Conservation (phyloP, 2,329 filamentous ascomycete species). For the Akanthomyces lecanii region DNA sequence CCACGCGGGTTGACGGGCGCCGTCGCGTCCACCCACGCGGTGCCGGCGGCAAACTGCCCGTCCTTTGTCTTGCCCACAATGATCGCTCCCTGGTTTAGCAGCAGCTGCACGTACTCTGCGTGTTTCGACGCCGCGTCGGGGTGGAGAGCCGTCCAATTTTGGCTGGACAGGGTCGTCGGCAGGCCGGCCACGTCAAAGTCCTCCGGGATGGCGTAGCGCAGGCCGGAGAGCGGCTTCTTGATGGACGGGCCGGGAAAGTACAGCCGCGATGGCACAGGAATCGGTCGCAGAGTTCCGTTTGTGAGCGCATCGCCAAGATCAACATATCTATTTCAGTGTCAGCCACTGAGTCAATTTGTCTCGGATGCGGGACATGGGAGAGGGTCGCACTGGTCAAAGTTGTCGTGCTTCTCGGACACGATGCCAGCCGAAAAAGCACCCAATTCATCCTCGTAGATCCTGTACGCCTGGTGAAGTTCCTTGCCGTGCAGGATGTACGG, state of each 20-base stretch:
- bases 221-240: conserved; percentile 33
- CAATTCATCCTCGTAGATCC: conserved; percentile 35
- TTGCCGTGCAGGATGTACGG: conserved; percentile 40
- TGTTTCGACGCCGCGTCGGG: conserved; percentile 39
- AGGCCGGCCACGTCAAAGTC: conserved; percentile 41
- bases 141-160: conserved; percentile 54
- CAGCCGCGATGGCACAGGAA: conserved; percentile 37
- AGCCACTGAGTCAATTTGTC: background rate
- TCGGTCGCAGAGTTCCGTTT: conserved; percentile 25
- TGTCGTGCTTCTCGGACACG: conserved; percentile 31
- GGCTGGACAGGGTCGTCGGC: conserved; percentile 52
- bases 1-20: conserved; percentile 44
- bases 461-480: conserved; percentile 39
- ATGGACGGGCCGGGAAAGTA: conserved; percentile 28
- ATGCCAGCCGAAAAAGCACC: conserved; percentile 36
- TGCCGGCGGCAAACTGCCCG: conserved; percentile 40
- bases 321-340: conserved; percentile 26
- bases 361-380: background rate
- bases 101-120: conserved; percentile 46
- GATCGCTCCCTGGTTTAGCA: conserved; percentile 58
- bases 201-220: conserved; percentile 35
- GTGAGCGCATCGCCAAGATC: conserved; percentile 26
- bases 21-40: conserved; percentile 39
- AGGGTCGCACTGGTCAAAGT: conserved; percentile 24
- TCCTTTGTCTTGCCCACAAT: conserved; percentile 51